Evolutionary conservation across 179 eudicot genomes (phyloP), one percentile per base, ranked within the genome.

Genomic region (Dionaea muscipula): DNA sequence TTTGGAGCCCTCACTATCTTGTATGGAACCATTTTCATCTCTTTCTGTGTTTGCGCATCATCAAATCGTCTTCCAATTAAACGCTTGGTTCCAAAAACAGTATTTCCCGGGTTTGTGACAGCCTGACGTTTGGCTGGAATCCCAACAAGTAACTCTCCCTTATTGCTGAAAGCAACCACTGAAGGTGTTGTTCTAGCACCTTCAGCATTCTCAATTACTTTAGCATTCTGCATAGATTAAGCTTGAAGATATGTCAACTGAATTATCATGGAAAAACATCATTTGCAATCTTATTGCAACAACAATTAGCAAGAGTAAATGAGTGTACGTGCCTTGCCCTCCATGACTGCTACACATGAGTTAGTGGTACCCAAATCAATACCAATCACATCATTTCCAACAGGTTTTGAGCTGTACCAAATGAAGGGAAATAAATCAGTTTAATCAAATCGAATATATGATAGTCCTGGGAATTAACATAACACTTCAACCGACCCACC

Each of bases 81-180:
- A 51, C 88, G 81, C 64, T 81, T 79, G 43, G 88, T 82, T 17
- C 88, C 88, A 72, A 72, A 82, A 7, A 82, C n/a, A 9, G 88
- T 82, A 65, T 82, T 82, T 20, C 71, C 64, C 3, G 88, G 80
- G 44, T 82, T 82, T 19, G 88, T 76, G 26, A 82, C 88, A 17
- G 88, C 88, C 46, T 82, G 88, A 47, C 88, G 80, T 63, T 82
- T 82, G 2, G 84, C 88, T 20, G 88, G 88, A 23, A 82, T 82
- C 10, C 88, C 88, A 18, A 82, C 88, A 37, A 82, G 75, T 6
- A 76, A 69, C 55, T 82, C 88, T 27, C 80, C 82, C 60, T 79
- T 82, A n/a, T 62, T 76, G 59, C 55, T 76, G 35, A 79, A 76
- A 50, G 88, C 84, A 36, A 82, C 78, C 11, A 82, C 84, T 9